phyloP scores from a whole-genome alignment of 2,329 filamentous ascomycete species.

The Ramularia collo-cygni region DNA sequence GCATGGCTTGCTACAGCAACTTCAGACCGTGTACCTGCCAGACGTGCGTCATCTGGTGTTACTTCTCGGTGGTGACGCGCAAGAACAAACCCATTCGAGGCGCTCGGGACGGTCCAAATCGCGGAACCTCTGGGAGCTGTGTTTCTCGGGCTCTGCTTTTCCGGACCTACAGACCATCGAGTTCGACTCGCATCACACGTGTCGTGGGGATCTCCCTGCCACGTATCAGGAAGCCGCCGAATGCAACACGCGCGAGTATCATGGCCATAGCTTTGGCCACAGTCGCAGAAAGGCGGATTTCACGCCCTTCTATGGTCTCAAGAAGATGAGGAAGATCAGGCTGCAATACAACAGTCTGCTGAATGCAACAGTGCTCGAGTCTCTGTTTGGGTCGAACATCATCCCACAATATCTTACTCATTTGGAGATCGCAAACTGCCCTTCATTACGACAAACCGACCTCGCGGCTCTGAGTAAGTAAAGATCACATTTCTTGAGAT shows the following conservation, averaged over 20 bases:
- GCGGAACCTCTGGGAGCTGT: constrained; percentile 11
- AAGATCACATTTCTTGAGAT: too few relatives aligned
- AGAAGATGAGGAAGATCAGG: constrained; percentile 13
- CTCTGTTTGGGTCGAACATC: constrained; percentile 13
- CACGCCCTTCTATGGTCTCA: constrained; percentile 12
- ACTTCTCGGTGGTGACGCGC: constrained; percentile 1
- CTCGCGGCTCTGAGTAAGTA: constrained; percentile 5
- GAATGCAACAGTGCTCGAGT: constrained; percentile 5
- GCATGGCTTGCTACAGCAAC: constrained; percentile 7
- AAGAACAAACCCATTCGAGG: background rate
- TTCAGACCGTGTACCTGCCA: constrained; percentile 10
- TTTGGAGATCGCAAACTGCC: constrained; percentile 18
- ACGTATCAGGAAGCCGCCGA: constrained; percentile 2
- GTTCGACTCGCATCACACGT: constrained; percentile 5
- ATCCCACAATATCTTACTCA: constrained; percentile 14
- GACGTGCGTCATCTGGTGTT: constrained; percentile 12
- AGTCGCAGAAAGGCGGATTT: background rate
- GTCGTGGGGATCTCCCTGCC: background rate
- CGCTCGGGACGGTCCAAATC: background rate
- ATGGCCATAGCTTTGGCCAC: background rate
- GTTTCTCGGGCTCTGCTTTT: constrained; percentile 15
- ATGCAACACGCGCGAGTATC: background rate
- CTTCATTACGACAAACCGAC: constrained; percentile 8
- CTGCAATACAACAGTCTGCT: constrained; percentile 8
- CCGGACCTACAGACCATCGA: constrained; percentile 11